Base-by-base conservation (phyloP, 805 yeast genomes). In the Myxozyma mucilagina region DNA sequence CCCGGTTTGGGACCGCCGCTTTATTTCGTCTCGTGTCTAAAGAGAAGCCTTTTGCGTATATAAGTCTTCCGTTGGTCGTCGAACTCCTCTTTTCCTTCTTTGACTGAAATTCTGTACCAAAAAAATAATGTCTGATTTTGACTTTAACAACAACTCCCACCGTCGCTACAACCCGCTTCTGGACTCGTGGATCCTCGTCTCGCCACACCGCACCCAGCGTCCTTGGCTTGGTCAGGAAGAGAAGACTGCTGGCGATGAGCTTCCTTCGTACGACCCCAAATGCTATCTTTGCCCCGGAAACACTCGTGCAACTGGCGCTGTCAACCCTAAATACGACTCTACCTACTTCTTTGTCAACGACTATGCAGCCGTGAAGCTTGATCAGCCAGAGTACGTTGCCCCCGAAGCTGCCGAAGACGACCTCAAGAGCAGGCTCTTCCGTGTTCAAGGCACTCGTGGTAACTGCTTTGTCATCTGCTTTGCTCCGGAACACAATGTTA, bases 141-240 rank as follows among this genome's bases (percentile, higher is more conserved):
- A 63, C 45, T 66, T 66, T 56, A 48, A 57, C 52, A 57, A 66
- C 54, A 49, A 66, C 56, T 82, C 89, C 1, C 92, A 87, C 69
- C 81, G 90, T 66, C 79, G 93, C 53, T 83, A 77, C 73, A 87
- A 87, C 68, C 90, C 90, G 3, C 78, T 87, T 64, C 79, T 87
- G n/a, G 82, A 82, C 56, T 73, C 80, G n/a, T 85, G 86, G 83
- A 84, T 87, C 31, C 76, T 87, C 53, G 87, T 87, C 53, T 86
- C 90, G 14, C 92, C 93, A 5, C 93, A 87, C 70, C 77, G 92
- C 59, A 83, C 90, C 35, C 85, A 86, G 72, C 78, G 93, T 66
- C 92, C 93, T 20, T 87, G 92, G 92, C 87, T 84, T 71, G 92
- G 92, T 41, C 89, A 85, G 63, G 79, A 84, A 65, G 92, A 87